phyloP scores from a whole-genome alignment of 352 stramenopile species.

The Elongisporangium prolatum region DNA sequence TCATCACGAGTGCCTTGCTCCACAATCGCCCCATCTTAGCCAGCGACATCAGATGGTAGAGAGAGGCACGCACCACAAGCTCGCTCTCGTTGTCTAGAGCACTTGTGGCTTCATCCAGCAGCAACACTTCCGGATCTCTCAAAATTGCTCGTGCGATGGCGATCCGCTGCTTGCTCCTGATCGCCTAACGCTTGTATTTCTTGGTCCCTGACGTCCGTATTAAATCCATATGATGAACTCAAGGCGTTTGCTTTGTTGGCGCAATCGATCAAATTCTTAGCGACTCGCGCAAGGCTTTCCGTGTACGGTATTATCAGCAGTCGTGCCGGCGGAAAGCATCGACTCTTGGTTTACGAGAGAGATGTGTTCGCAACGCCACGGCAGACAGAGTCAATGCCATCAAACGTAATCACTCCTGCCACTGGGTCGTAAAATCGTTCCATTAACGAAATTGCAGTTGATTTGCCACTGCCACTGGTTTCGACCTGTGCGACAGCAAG shows the following conservation, averaged over 20 bases:
- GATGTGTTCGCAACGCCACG: slow-evolving; percentile 33
- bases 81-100: slow-evolving; percentile 73
- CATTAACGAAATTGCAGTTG: slow-evolving; percentile 66
- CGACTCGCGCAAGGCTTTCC: slow-evolving; percentile 40
- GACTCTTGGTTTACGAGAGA: slow-evolving; percentile 72
- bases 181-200: slow-evolving; percentile 81
- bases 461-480: slow-evolving; percentile 79
- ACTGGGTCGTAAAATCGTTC: slow-evolving; percentile 67
- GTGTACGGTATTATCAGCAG: slow-evolving; percentile 49
- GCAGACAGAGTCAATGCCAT: slow-evolving; percentile 47
- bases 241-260: slow-evolving; percentile 81
- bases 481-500: slow-evolving; percentile 84
- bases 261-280: slow-evolving; percentile 65
- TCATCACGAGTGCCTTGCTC: slow-evolving; percentile 73
- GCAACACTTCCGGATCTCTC: slow-evolving; percentile 69
- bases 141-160: slow-evolving; percentile 88
- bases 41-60: slow-evolving; percentile 19
- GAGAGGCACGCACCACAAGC: slow-evolving; percentile 19
- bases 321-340: slow-evolving; percentile 40
- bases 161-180: slow-evolving; percentile 90
- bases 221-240: slow-evolving; percentile 78
- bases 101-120: slow-evolving; percentile 38
- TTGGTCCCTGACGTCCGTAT: slow-evolving; percentile 54
- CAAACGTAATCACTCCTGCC: slow-evolving; percentile 41
- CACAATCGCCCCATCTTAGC: slow-evolving; percentile 3